Conservation (phyloP, 192 early-diverging fungal genomes). For the Diversispora epigaea region DNA sequence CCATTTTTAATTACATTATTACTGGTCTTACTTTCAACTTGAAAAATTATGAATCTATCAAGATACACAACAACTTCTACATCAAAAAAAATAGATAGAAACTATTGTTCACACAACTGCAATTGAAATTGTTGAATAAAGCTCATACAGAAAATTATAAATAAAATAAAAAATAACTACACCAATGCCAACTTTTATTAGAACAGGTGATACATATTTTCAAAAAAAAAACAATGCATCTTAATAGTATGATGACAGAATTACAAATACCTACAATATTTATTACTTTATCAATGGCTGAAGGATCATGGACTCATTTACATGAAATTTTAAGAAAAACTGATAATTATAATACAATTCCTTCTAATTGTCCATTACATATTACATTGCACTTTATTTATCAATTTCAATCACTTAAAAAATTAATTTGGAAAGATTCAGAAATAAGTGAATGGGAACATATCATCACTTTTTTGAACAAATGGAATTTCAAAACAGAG, state of each 20-base stretch:
- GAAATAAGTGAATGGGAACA: not conserved
- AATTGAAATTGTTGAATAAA: slow-evolving; percentile 9
- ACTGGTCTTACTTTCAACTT: slow-evolving; percentile 8
- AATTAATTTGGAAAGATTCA: not conserved
- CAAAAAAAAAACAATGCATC: slow-evolving; percentile 9
- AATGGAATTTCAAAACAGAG: slow-evolving; percentile 6
- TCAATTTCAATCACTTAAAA: not conserved
- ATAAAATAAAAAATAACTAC: slow-evolving; percentile 5
- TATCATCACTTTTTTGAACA: not conserved
- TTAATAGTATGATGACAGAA: not conserved
- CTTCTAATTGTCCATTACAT: not conserved
- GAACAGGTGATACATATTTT: not conserved
- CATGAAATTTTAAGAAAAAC: too few relatives aligned
- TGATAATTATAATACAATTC: too few relatives aligned
- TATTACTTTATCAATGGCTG: slow-evolving; percentile 2
- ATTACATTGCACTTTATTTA: slow-evolving; percentile 4
- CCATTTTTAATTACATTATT: not conserved
- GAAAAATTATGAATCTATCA: slow-evolving; percentile 19
- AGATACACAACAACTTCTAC: not conserved
- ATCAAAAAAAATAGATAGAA: not conserved
- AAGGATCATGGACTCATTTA: not conserved
- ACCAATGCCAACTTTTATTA: not conserved
- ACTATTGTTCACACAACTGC: not conserved
- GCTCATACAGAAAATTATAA: not conserved
- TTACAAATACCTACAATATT: not conserved